Evolutionary conservation across 139 green algal species (phyloP).

Genomic region (Micractinium sp.): DNA sequence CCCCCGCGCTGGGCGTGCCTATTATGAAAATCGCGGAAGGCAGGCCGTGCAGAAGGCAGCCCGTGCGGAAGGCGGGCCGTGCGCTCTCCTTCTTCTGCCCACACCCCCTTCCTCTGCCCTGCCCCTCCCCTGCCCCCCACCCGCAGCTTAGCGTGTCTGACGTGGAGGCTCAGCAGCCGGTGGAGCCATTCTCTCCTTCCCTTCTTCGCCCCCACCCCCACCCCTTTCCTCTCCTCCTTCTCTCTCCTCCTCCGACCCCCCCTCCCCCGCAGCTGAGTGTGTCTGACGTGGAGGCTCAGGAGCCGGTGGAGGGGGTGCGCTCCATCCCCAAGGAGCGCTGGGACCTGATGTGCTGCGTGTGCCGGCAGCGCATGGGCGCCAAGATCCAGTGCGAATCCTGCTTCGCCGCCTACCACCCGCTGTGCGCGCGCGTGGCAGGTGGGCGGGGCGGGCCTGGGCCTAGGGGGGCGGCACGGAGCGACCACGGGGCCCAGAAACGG

Average conservation of each 20-base stretch:
- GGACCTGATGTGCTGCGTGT: conserved; percentile 89
- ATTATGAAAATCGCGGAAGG: too few species aligned
- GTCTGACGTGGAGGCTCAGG: conserved; percentile 36
- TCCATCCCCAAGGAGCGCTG: conserved; percentile 88
- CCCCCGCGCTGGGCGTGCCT: too few species aligned
- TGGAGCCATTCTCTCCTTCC: background rate
- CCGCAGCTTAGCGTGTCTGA: background rate
- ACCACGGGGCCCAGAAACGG: too few species aligned
- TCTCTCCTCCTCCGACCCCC: background rate
- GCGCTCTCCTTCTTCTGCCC: background rate
- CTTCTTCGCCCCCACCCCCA: background rate
- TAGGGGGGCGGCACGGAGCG: too few species aligned
- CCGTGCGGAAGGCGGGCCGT: too few species aligned
- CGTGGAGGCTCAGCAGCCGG: background rate
- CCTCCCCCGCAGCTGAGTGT: background rate
- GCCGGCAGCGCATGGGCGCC: conserved; percentile 86
- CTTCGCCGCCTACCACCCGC: conserved; percentile 90
- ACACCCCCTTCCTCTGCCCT: background rate
- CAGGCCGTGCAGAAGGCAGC: too few species aligned
- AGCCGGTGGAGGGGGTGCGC: conserved; percentile 83
- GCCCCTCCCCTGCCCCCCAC: background rate
- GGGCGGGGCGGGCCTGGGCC: background rate
- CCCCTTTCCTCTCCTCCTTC: background rate
- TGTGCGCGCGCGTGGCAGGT: conserved; percentile 82
- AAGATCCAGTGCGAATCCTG: conserved; percentile 93